These are phyloP conservation scores for Tylopilus sp. DNA, from an alignment of 768 basidiomycete species.

Conservation along the genomic window DNA sequence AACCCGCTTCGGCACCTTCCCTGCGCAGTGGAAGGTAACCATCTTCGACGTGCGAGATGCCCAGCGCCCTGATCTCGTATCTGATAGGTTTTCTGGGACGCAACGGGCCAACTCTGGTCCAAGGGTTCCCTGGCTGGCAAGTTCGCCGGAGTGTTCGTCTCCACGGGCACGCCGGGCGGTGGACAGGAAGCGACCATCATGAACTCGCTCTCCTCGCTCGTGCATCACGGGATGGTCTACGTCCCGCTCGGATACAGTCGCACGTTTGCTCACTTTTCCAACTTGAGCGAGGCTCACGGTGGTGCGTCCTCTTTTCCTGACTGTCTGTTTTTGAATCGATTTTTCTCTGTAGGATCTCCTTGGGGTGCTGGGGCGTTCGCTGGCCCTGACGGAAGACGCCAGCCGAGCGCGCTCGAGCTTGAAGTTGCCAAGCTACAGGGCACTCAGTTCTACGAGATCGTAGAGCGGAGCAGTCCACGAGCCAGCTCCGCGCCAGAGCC, in stretches of 20 bases:
- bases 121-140: slow-evolving; percentile 65
- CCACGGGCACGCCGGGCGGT: slow-evolving; percentile 47
- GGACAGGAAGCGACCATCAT: slow-evolving; percentile 47
- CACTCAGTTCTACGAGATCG: slow-evolving; percentile 45
- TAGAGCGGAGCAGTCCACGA: slow-evolving; percentile 12
- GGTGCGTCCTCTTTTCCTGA: slow-evolving; percentile 37
- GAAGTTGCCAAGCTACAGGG: slow-evolving; percentile 54
- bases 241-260: slow-evolving; percentile 68
- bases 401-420: slow-evolving; percentile 49
- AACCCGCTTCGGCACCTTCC: slow-evolving; percentile 44
- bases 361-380: slow-evolving; percentile 75
- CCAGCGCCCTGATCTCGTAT: background rate
- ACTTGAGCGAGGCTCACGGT: slow-evolving; percentile 50
- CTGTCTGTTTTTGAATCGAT: background rate
- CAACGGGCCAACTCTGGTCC: slow-evolving; percentile 66
- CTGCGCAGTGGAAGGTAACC: slow-evolving; percentile 60
- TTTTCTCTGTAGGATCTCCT: slow-evolving; percentile 51
- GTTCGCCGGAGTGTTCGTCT: slow-evolving; percentile 72
- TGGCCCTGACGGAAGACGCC: slow-evolving; percentile 43
- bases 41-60: background rate
- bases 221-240: slow-evolving; percentile 70
- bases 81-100: slow-evolving; percentile 69
- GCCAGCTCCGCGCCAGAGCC: background rate
- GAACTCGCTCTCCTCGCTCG: slow-evolving; percentile 51
- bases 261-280: slow-evolving; percentile 41